Evolutionary conservation across 805 yeast species (phyloP).

Genomic region (Kuraishia borneana): DNA sequence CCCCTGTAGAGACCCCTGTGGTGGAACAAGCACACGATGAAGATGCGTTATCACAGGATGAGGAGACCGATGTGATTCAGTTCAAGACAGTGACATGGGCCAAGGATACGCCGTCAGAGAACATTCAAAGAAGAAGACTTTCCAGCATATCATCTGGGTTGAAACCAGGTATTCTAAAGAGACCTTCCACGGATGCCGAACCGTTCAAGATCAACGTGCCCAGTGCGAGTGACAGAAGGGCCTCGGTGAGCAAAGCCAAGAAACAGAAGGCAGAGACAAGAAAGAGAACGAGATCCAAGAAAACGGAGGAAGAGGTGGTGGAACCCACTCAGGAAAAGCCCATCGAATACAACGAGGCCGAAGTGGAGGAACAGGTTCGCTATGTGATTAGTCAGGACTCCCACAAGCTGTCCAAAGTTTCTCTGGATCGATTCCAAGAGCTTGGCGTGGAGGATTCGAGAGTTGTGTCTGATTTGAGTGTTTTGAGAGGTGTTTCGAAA

Average conservation of each 20-base stretch:
- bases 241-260: slow-evolving; percentile 1
- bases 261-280: slow-evolving; percentile 1
- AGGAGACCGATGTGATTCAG: not conserved
- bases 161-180: slow-evolving; percentile 4
- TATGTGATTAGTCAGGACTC: slow-evolving; percentile 8
- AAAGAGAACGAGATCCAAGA: slow-evolving; percentile 5
- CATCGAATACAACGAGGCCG: slow-evolving; percentile 6
- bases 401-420: slow-evolving; percentile 7
- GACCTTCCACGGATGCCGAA: slow-evolving; percentile 4
- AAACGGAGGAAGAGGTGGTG: not conserved
- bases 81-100: not conserved
- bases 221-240: slow-evolving; percentile 1
- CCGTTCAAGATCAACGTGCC: slow-evolving; percentile 5
- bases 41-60: not conserved
- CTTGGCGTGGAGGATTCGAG: slow-evolving; percentile 10
- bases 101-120: slow-evolving; percentile 1
- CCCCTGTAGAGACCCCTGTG: not conserved
- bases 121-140: slow-evolving; percentile 6
- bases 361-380: slow-evolving; percentile 7
- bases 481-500: slow-evolving; percentile 24
- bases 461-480: slow-evolving; percentile 23
- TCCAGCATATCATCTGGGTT: slow-evolving; percentile 8
- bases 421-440: slow-evolving; percentile 8
- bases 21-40: not conserved
- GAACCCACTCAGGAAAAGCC: not conserved